Evolutionary conservation across 208 protist genomes (phyloP).

Genomic region (Ichthyophonus hoferi): DNA sequence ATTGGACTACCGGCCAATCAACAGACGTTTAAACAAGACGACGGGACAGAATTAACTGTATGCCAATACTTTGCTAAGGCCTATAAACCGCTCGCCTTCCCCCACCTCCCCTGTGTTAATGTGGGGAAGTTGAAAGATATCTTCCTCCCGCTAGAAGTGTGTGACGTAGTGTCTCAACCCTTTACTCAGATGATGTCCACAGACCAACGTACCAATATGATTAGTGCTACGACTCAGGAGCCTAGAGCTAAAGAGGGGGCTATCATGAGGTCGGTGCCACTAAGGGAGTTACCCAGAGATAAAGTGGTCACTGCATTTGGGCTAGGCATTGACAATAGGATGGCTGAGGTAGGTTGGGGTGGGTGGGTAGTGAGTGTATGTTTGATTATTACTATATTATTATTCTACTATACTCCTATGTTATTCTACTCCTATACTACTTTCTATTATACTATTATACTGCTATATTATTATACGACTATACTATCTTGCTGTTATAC

Average conservation of each 20-base stretch:
- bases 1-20: not conserved
- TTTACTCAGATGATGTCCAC: not conserved
- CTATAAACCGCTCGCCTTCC: not conserved
- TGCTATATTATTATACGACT: too few relatives aligned
- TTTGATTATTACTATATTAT: too few relatives aligned
- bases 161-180: not conserved
- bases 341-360: too few relatives aligned
- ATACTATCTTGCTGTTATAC: too few relatives aligned
- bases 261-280: not conserved
- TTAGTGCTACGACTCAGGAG: not conserved
- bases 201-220: not conserved
- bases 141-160: not conserved
- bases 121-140: not conserved
- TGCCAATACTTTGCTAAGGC: not conserved
- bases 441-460: too few relatives aligned
- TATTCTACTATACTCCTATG: too few relatives aligned
- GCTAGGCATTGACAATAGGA: not conserved
- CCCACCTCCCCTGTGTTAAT: not conserved
- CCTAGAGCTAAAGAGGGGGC: not conserved
- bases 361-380: not conserved
- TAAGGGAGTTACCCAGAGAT: not conserved
- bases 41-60: not conserved
- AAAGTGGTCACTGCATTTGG: not conserved
- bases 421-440: too few relatives aligned
- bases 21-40: not conserved